phyloP scores from a whole-genome alignment of 2,329 filamentous ascomycete species.

The Aphanoascus verrucosus region DNA sequence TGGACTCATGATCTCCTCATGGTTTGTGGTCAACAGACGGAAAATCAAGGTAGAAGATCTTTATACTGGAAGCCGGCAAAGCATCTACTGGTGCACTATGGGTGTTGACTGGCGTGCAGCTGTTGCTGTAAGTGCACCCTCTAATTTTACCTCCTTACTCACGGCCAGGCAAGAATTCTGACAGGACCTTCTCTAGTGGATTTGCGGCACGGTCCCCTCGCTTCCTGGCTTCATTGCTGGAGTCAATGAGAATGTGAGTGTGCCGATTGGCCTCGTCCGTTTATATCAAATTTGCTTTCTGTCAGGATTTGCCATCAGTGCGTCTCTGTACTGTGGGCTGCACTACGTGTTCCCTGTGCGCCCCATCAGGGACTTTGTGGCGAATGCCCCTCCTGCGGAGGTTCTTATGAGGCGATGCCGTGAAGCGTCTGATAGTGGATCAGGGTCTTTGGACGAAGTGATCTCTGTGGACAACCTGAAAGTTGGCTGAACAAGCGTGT shows the following conservation, averaged over 20 bases:
- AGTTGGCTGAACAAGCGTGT: not conserved
- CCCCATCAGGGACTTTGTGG: slow-evolving; percentile 13
- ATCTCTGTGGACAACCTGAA: slow-evolving; percentile 1
- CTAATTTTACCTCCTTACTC: not conserved
- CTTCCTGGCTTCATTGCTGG: slow-evolving; percentile 32
- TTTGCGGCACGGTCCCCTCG: slow-evolving; percentile 12
- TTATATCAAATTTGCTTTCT: slow-evolving; percentile 36
- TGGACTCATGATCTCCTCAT: slow-evolving; percentile 27
- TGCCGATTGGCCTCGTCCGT: slow-evolving; percentile 25
- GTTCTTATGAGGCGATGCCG: slow-evolving; percentile 11
- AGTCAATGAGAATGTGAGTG: slow-evolving; percentile 16
- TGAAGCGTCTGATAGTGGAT: slow-evolving; percentile 9
- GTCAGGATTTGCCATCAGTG: slow-evolving; percentile 33
- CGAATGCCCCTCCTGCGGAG: slow-evolving; percentile 6
- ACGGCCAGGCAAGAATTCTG: not conserved
- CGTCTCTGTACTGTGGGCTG: slow-evolving; percentile 26
- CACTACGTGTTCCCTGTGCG: slow-evolving; percentile 25
- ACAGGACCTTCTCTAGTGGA: slow-evolving; percentile 11
- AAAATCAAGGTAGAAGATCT: slow-evolving; percentile 37
- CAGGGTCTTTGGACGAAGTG: not conserved
- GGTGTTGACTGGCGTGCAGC: slow-evolving; percentile 40
- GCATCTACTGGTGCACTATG: slow-evolving; percentile 35
- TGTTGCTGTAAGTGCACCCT: slow-evolving; percentile 13
- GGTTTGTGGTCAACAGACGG: slow-evolving; percentile 28
- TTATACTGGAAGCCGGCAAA: slow-evolving; percentile 28